A percentile compares a stretch with the other conserved stretches of the same genome.
Conservation (phyloP, 495 filamentous ascomycete genomes). For the Daldinia decipiens region DNA sequence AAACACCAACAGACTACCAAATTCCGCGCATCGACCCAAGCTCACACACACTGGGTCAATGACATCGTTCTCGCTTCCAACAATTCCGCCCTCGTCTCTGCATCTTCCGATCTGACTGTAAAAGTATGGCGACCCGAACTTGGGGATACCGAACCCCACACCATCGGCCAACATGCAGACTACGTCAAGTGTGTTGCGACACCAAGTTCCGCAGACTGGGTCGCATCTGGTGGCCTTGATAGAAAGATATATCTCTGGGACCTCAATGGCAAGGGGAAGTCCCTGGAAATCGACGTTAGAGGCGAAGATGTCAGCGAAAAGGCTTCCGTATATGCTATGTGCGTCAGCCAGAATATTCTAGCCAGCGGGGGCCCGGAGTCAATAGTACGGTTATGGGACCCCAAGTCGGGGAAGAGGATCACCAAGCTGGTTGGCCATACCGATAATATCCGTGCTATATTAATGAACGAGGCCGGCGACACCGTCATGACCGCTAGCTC, state of each 20-base stretch:
- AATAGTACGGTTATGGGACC: slow-evolving; percentile 93
- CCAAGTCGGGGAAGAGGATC: slow-evolving; percentile 85
- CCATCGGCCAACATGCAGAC: slow-evolving; percentile 92
- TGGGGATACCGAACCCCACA: slow-evolving; percentile 73
- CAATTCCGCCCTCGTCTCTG: slow-evolving; percentile 87
- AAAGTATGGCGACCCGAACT: slow-evolving; percentile 93
- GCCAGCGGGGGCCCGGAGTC: slow-evolving; percentile 96
- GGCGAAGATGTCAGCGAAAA: slow-evolving; percentile 85
- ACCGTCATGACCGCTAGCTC: slow-evolving; percentile 94
- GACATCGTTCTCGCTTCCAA: slow-evolving; percentile 88
- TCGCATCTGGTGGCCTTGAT: slow-evolving; percentile 95
- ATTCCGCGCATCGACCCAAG: slow-evolving; percentile 93
- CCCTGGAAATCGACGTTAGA: slow-evolving; percentile 82
- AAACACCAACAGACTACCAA: slow-evolving; percentile 63
- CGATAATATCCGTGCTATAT: slow-evolving; percentile 89
- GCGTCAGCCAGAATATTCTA: slow-evolving; percentile 75
- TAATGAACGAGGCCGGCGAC: slow-evolving; percentile 88
- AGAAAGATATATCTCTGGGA: slow-evolving; percentile 94
- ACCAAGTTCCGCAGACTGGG: slow-evolving; percentile 80
- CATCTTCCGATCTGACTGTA: slow-evolving; percentile 94
- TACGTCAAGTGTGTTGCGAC: slow-evolving; percentile 95
- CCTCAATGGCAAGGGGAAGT: slow-evolving; percentile 84
- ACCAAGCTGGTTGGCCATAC: slow-evolving; percentile 99
- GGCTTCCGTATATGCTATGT: slow-evolving; percentile 92
- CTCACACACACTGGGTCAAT: slow-evolving; percentile 99